phyloP scores from a whole-genome alignment of 305 asterid species.

The Plantago lanceolata region DNA sequence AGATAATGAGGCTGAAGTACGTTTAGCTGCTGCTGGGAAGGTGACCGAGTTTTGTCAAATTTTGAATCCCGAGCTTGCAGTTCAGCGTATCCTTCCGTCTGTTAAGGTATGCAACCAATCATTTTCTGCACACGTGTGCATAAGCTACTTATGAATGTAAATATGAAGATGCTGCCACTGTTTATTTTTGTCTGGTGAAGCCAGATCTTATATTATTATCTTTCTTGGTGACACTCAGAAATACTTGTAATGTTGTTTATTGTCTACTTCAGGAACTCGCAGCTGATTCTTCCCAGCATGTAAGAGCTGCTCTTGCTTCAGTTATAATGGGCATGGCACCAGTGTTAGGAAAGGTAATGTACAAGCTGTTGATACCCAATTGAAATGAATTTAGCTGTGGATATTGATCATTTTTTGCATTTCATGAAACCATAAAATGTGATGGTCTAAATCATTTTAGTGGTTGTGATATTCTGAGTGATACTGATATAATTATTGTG shows the following conservation, averaged over 20 bases:
- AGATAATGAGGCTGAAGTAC: conserved; percentile 95
- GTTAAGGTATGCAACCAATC: conserved; percentile 53
- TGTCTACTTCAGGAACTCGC: conserved; percentile 69
- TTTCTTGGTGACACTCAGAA: background rate
- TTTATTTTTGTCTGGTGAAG: too few species aligned
- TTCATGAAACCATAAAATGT: too few species aligned
- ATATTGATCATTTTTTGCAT: background rate
- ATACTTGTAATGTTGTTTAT: background rate
- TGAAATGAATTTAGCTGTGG: background rate
- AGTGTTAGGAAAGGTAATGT: conserved; percentile 71
- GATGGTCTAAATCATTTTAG: too few species aligned
- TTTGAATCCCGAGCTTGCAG: conserved; percentile 76
- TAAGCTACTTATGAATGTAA: too few species aligned
- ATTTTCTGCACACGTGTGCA: too few species aligned
- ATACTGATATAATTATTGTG: background rate
- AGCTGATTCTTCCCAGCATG: conserved; percentile 96
- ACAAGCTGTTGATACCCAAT: background rate
- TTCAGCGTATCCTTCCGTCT: conserved; percentile 94
- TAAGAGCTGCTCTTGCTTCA: conserved; percentile 88
- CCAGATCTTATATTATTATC: too few species aligned
- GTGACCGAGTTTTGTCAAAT: conserved; percentile 84
- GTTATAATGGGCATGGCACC: conserved; percentile 98
- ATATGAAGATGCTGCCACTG: too few species aligned
- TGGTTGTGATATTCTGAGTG: background rate
- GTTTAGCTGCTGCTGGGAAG: conserved; percentile 95